Percentiles rank a stretch among this genome's conserved stretches.
Evolutionary conservation across 306 rosid species (phyloP).

Genomic region (Gillenia trifoliata): DNA sequence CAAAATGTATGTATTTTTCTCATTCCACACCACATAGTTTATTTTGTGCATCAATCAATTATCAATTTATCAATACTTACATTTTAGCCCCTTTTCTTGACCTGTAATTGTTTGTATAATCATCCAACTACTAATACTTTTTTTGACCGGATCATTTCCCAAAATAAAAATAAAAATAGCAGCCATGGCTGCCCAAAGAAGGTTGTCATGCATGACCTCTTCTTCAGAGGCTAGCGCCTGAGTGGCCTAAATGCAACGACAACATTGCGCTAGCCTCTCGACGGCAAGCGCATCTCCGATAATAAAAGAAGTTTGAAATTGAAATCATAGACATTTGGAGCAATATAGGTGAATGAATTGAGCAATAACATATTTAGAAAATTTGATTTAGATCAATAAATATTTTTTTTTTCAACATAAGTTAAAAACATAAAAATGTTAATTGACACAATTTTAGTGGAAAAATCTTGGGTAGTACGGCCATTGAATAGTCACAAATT

Average conservation of each 20-base stretch:
- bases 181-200: not conserved
- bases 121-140: not conserved
- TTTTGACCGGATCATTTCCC: not conserved
- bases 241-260: not conserved
- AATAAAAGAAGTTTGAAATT: no score
- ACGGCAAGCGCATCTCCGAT: no score
- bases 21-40: not conserved
- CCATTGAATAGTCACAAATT: no score
- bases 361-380: no score
- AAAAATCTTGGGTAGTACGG: no score
- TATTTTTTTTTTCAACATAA: no score
- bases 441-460: no score
- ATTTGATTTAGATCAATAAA: no score
- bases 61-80: no score
- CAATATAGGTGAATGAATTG: not conserved
- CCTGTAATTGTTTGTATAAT: not conserved
- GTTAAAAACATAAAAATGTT: no score
- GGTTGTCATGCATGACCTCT: no score
- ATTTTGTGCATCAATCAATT: no score
- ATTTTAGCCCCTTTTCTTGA: not conserved
- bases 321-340: not conserved
- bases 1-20: slow-evolving; percentile 55
- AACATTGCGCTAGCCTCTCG: not conserved
- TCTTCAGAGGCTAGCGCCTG: not conserved
- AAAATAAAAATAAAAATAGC: not conserved